These are phyloP conservation scores for Castanea crenata DNA, from an alignment of 306 rosid genomes.

Conservation along the genomic window DNA sequence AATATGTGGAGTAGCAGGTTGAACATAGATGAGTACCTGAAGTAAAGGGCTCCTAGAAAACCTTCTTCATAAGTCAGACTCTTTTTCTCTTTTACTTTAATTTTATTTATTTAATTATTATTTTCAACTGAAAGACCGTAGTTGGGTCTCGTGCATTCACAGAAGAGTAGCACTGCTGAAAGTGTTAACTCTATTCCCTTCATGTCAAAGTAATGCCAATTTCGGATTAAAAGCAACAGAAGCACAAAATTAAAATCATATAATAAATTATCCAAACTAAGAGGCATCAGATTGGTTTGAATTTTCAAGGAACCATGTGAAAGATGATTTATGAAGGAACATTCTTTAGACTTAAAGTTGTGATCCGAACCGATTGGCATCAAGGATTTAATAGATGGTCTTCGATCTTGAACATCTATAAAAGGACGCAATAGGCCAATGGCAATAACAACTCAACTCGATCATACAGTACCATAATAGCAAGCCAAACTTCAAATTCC, in stretches of 20 bases:
- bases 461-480: too few relatives aligned
- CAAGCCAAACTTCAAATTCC: background rate
- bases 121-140: too few relatives aligned
- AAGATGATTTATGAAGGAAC: background rate
- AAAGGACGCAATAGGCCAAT: constrained; percentile 9
- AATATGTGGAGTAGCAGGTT: too few relatives aligned
- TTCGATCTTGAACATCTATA: constrained; percentile 16
- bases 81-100: too few relatives aligned
- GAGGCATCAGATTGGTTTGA: background rate
- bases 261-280: background rate
- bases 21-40: too few relatives aligned
- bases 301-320: constrained; percentile 31
- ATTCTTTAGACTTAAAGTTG: too few relatives aligned
- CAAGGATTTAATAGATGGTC: background rate
- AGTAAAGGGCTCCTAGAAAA: constrained; percentile 13
- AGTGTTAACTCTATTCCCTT: background rate
- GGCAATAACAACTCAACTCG: too few relatives aligned
- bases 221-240: constrained; percentile 11
- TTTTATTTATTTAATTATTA: too few relatives aligned
- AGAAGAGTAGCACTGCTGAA: too few relatives aligned
- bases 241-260: background rate
- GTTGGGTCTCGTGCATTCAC: too few relatives aligned
- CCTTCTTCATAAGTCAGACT: background rate
- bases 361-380: too few relatives aligned
- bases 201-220: constrained; percentile 16